Evolutionary conservation across 257 asterid genomes (phyloP).

Genomic region (Henckelia pumila): DNA sequence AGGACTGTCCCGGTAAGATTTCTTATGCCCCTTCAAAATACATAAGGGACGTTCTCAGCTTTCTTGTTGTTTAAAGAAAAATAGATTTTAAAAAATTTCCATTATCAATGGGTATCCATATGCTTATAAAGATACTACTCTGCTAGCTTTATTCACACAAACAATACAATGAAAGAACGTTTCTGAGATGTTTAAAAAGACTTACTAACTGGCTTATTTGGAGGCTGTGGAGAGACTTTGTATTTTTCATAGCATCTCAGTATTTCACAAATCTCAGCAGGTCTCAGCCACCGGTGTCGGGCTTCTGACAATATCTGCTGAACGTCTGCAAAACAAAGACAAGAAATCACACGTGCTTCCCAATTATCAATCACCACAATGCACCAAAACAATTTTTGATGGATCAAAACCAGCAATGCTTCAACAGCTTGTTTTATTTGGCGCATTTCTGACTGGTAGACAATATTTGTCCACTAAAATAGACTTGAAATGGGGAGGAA

Average conservation of each 20-base stretch:
- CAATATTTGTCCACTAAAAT: conserved; percentile 9
- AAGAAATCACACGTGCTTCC: conserved; percentile 19
- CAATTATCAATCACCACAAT: conserved; percentile 11
- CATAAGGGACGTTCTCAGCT: not conserved
- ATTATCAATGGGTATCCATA: not conserved
- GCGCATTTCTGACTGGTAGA: conserved; percentile 6
- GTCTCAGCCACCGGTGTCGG: conserved; percentile 89
- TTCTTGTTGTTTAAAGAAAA: not conserved
- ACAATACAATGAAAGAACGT: not conserved
- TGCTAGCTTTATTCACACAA: not conserved
- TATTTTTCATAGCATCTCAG: conserved; percentile 65
- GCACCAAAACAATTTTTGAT: conserved; percentile 2
- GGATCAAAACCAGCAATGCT: conserved; percentile 14
- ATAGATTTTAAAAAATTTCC: no score
- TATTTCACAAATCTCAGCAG: conserved; percentile 92
- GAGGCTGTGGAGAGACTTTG: conserved; percentile 77
- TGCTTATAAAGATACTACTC: not conserved
- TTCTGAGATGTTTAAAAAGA: conserved; percentile 24
- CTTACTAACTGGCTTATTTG: conserved; percentile 85
- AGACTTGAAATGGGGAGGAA: not conserved
- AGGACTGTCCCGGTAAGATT: not conserved
- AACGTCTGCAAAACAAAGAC: conserved; percentile 56
- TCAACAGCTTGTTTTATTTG: conserved; percentile 15
- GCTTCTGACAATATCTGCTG: conserved; percentile 75
- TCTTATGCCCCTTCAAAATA: not conserved